A percentile compares a stretch with the other conserved stretches of the same genome.
These are phyloP conservation scores for Ganoderma multipileum DNA, from an alignment of 1,284 basidiomycete genomes.

Conservation along the genomic window DNA sequence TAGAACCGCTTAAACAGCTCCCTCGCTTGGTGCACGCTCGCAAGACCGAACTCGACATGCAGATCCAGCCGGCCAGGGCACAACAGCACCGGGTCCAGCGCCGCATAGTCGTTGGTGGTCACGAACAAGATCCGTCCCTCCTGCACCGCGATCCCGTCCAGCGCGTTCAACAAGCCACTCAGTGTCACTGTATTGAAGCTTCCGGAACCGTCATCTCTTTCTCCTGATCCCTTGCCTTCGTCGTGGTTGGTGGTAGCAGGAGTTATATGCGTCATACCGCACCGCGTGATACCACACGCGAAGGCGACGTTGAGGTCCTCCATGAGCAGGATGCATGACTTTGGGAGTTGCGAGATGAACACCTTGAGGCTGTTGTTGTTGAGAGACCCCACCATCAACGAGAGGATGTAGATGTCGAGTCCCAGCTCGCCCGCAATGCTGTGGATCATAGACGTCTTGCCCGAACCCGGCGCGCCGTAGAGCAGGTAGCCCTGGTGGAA, in stretches of 20 bases:
- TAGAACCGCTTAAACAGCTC: conserved; percentile 75
- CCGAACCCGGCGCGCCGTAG: conserved; percentile 77
- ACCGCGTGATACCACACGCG: conserved; percentile 56
- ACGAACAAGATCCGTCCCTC: conserved; percentile 81
- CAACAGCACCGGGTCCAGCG: conserved; percentile 74
- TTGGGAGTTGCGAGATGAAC: conserved; percentile 70
- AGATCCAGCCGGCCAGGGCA: conserved; percentile 84
- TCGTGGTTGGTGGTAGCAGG: conserved; percentile 19
- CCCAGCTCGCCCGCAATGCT: conserved; percentile 78
- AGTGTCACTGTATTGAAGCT: conserved; percentile 52
- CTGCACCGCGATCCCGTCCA: conserved; percentile 78
- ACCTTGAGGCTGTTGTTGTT: conserved; percentile 48
- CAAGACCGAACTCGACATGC: conserved; percentile 74
- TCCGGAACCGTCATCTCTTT: conserved; percentile 25
- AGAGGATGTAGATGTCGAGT: conserved; percentile 77
- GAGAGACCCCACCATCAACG: conserved; percentile 67
- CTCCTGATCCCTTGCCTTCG: conserved; percentile 24
- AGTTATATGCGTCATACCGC: conserved; percentile 38
- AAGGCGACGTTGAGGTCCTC: conserved; percentile 85
- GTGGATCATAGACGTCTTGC: conserved; percentile 80
- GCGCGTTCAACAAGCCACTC: conserved; percentile 75
- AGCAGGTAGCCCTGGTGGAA: conserved; percentile 77
- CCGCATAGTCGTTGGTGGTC: conserved; percentile 74
- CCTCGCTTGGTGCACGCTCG: conserved; percentile 62
- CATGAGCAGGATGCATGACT: conserved; percentile 77